Conservation (phyloP, 1,139 yeast genomes). For the Spencermartinsiella ligniputridi region DNA sequence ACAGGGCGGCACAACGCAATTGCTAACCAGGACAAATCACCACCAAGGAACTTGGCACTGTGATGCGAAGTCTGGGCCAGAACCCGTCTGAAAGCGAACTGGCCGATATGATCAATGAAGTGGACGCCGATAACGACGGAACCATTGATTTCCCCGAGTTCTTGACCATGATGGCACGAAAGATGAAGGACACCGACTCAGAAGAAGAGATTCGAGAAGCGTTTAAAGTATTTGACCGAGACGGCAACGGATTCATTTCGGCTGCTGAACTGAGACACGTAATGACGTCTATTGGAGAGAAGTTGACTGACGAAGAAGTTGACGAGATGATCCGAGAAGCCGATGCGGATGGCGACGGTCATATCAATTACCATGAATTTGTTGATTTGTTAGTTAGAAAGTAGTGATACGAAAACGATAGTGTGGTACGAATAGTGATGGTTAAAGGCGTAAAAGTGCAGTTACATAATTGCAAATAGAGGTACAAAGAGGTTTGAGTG, state of each 20-base stretch:
- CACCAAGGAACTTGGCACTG: constrained; percentile 93
- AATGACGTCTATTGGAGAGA: constrained; percentile 94
- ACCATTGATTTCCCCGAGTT: constrained; percentile 80
- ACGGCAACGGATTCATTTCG: constrained; percentile 95
- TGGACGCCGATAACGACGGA: constrained; percentile 92
- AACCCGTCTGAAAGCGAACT: constrained; percentile 95
- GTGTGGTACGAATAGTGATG: too few species aligned
- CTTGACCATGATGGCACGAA: constrained; percentile 86
- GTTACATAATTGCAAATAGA: too few species aligned
- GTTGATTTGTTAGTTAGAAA: constrained; percentile 57
- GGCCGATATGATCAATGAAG: constrained; percentile 94
- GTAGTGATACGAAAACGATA: neutral
- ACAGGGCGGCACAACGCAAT: neutral
- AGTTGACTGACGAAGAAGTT: constrained; percentile 90
- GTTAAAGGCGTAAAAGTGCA: too few species aligned
- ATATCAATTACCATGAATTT: constrained; percentile 92
- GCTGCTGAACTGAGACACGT: constrained; percentile 96
- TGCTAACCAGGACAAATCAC: constrained; percentile 54
- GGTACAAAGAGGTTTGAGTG: too few species aligned
- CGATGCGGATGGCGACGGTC: constrained; percentile 92
- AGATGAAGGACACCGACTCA: constrained; percentile 91
- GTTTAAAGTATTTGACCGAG: constrained; percentile 88
- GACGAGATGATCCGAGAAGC: constrained; percentile 97
- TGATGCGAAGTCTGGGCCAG: constrained; percentile 96
- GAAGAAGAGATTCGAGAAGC: constrained; percentile 98